These are phyloP conservation scores for Solanum habrochaites DNA, from an alignment of 257 asterid species.

Conservation along the genomic window DNA sequence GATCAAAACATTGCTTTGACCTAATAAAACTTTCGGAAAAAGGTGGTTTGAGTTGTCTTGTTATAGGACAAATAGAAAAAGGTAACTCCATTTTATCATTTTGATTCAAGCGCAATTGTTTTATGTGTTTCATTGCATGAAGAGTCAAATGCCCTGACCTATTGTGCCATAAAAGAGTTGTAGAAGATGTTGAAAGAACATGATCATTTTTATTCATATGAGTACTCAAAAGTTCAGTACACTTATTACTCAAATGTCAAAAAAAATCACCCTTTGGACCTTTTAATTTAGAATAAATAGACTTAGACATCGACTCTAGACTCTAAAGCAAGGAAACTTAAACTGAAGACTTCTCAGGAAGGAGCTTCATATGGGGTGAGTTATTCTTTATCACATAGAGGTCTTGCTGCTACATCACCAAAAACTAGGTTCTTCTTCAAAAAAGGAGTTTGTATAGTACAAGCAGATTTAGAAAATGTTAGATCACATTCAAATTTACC, in stretches of 20 bases:
- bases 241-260: not conserved
- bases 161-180: not conserved
- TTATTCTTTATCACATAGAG: not conserved
- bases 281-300: not conserved
- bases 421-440: too few species aligned
- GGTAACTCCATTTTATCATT: not conserved
- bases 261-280: not conserved
- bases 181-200: not conserved
- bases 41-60: not conserved
- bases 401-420: too few species aligned
- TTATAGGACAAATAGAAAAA: not conserved
- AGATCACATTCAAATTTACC: too few species aligned
- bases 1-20: too few species aligned
- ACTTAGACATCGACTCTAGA: not conserved
- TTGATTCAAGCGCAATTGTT: too few species aligned
- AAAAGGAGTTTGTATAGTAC: too few species aligned
- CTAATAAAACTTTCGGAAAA: not conserved
- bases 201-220: not conserved
- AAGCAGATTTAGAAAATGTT: too few species aligned
- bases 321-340: not conserved
- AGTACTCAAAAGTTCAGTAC: not conserved
- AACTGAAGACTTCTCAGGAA: not conserved
- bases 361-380: not conserved
- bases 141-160: not conserved
- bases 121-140: not conserved